A percentile compares a stretch with the other conserved stretches of the same genome.
Evolutionary conservation across 2,329 filamentous ascomycete species (phyloP).

Genomic region (Hymenoscyphus occultus): DNA sequence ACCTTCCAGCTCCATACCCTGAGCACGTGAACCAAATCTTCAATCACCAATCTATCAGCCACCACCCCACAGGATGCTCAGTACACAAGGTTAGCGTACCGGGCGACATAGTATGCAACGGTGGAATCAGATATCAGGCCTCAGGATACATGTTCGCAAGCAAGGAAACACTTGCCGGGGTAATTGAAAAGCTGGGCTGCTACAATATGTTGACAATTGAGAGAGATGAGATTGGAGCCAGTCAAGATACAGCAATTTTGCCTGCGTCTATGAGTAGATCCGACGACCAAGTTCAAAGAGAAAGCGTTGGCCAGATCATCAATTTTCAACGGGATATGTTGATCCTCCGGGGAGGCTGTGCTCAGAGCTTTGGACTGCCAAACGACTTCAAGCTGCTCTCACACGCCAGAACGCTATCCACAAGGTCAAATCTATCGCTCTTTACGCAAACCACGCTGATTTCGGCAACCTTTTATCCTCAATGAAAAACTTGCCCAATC

Average conservation of each 20-base stretch:
- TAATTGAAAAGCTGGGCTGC: not conserved
- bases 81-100: not conserved
- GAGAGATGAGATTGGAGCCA: not conserved
- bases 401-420: not conserved
- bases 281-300: not conserved
- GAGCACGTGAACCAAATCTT: not conserved
- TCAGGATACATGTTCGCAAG: not conserved
- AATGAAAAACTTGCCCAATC: not conserved
- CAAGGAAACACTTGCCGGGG: not conserved
- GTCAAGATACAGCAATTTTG: not conserved
- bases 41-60: not conserved
- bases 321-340: not conserved
- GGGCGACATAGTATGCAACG: not conserved
- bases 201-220: not conserved
- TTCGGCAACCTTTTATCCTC: not conserved
- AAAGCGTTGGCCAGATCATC: not conserved
- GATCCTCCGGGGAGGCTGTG: not conserved
- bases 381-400: not conserved
- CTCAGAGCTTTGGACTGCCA: not conserved
- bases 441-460: not conserved
- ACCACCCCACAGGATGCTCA: not conserved
- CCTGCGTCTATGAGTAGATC: not conserved
- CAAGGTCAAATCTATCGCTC: not conserved
- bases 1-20: not conserved
- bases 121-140: not conserved